phyloP scores from a whole-genome alignment of 2,329 filamentous ascomycete genomes.

The Sporothrix pallida region DNA sequence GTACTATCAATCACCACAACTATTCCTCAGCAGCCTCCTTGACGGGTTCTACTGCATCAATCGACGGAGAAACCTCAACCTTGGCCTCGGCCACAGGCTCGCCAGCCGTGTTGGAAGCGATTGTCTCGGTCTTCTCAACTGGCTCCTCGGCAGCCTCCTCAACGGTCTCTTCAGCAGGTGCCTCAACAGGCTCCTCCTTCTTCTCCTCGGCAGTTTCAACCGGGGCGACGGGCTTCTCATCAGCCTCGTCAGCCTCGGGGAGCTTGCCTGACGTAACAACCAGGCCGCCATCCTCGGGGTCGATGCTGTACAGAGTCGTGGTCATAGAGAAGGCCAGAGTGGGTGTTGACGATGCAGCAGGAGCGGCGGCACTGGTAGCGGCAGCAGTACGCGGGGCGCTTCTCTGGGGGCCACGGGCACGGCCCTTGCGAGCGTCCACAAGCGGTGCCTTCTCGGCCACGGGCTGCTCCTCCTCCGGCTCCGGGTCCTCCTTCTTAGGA shows the following conservation, averaged over 20 bases:
- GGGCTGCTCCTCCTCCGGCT: slow-evolving; percentile 58
- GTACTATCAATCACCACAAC: background rate
- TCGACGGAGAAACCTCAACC: background rate
- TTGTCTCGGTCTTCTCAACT: background rate
- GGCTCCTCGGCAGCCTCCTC: background rate
- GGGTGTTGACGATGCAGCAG: slow-evolving; percentile 38
- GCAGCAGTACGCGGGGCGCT: slow-evolving; percentile 48
- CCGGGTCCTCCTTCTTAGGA: slow-evolving; percentile 70
- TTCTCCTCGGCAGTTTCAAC: slow-evolving; percentile 33
- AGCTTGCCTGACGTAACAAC: slow-evolving; percentile 41
- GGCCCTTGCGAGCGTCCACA: slow-evolving; percentile 84
- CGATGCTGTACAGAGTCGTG: slow-evolving; percentile 59
- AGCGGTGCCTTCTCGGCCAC: slow-evolving; percentile 78
- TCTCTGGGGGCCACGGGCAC: slow-evolving; percentile 82
- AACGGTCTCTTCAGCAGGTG: background rate
- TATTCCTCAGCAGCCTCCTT: background rate
- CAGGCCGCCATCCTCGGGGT: slow-evolving; percentile 56
- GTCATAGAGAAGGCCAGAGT: slow-evolving; percentile 55
- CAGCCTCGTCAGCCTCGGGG: slow-evolving; percentile 1
- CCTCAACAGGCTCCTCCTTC: background rate
- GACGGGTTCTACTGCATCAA: slow-evolving; percentile 3
- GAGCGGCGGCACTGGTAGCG: slow-evolving; percentile 45
- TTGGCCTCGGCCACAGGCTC: slow-evolving; percentile 13
- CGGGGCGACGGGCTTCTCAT: background rate
- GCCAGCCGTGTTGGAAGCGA: slow-evolving; percentile 17